phyloP scores from a whole-genome alignment of 164 flowering plant species.

The Berberis vulgaris region DNA sequence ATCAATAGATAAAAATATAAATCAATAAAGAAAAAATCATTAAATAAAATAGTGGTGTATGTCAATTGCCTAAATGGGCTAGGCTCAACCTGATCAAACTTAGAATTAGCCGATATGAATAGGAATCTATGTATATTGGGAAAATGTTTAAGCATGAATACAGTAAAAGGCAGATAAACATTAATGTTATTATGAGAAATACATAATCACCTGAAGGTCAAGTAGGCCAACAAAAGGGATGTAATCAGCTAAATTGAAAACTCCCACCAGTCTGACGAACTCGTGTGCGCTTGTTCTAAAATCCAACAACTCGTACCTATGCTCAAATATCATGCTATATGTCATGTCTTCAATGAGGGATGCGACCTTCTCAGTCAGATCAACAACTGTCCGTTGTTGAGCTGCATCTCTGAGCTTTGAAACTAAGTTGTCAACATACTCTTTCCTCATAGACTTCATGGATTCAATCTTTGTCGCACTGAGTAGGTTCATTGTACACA shows the following conservation, averaged over 20 bases:
- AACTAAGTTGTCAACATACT: neutral
- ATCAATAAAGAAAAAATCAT: neutral
- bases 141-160: neutral
- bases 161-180: neutral
- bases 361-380: conserved; percentile 8
- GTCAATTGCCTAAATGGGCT: neutral
- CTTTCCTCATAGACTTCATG: conserved; percentile 8
- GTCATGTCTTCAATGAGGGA: conserved; percentile 6
- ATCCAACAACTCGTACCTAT: conserved; percentile 4
- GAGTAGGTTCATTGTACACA: conserved; percentile 19
- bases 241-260: conserved; percentile 20
- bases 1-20: neutral
- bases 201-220: conserved; percentile 9
- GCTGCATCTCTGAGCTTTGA: neutral
- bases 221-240: conserved; percentile 15
- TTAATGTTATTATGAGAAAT: no score
- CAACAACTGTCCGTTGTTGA: neutral
- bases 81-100: neutral
- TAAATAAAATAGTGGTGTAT: neutral
- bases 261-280: conserved; percentile 8
- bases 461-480: conserved; percentile 13
- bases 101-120: neutral
- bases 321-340: conserved; percentile 10
- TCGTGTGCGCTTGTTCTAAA: conserved; percentile 10
- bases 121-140: neutral